Evolutionary conservation across 1,139 yeast species (phyloP).

Genomic region (Candida gigantensis): DNA sequence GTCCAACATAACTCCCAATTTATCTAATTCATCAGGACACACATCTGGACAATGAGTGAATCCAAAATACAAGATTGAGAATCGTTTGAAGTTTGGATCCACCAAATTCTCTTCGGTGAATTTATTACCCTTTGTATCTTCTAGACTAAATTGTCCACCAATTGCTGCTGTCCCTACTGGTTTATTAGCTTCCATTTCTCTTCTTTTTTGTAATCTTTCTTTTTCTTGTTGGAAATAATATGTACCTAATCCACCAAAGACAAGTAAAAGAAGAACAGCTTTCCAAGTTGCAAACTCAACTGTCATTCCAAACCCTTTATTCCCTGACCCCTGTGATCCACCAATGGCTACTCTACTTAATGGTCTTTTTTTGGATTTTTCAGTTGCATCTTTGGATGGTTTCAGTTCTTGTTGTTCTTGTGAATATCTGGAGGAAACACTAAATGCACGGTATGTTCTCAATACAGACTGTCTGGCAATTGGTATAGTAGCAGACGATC

Average conservation of each 20-base stretch:
- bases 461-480: neutral
- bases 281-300: conserved; percentile 88
- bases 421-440: neutral
- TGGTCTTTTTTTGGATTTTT: conserved; percentile 32
- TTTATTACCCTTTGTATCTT: conserved; percentile 66
- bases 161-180: conserved; percentile 90
- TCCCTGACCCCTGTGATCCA: conserved; percentile 25
- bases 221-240: conserved; percentile 72
- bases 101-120: conserved; percentile 77
- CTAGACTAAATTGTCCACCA: conserved; percentile 82
- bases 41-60: conserved; percentile 97
- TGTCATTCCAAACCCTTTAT: conserved; percentile 29
- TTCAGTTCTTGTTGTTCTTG: conserved; percentile 4
- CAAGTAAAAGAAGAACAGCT: conserved; percentile 65
- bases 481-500: neutral
- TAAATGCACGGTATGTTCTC: conserved; percentile 1
- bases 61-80: conserved; percentile 85
- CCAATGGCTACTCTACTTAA: conserved; percentile 53
- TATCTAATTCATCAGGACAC: conserved; percentile 96
- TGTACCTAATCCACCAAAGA: conserved; percentile 70
- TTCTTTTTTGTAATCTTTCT: conserved; percentile 68
- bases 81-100: conserved; percentile 55
- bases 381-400: conserved; percentile 2
- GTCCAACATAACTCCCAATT: conserved; percentile 76
- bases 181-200: conserved; percentile 79